Evolutionary conservation across 129 eudicot species (phyloP).

Genomic region (Apium graveolens): DNA sequence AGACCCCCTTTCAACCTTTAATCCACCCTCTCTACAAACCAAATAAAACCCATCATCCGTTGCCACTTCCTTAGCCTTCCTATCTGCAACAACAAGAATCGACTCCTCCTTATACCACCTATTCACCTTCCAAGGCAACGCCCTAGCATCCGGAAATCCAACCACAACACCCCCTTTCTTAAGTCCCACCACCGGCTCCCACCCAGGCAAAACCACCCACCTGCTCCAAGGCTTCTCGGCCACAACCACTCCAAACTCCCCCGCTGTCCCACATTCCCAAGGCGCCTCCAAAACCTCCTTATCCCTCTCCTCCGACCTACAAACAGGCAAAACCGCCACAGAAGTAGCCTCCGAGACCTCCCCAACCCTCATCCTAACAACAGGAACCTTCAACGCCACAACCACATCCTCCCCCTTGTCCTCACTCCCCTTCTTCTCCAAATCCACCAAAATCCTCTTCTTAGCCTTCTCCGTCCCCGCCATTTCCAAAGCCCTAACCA

Average conservation of each 20-base stretch:
- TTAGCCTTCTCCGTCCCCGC: conserved; percentile 45
- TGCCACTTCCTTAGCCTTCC: conserved; percentile 47
- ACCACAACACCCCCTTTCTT: conserved; percentile 71
- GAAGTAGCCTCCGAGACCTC: conserved; percentile 63
- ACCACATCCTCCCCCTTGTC: conserved; percentile 27
- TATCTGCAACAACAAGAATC: conserved; percentile 70
- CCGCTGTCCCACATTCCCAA: conserved; percentile 47
- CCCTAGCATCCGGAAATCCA: conserved; percentile 57
- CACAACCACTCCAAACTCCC: conserved; percentile 66
- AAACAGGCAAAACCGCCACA: conserved; percentile 69
- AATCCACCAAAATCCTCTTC: conserved; percentile 28
- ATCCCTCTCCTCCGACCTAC: conserved; percentile 43
- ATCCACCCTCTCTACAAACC: conserved; percentile 29
- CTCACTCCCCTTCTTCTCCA: conserved; percentile 45
- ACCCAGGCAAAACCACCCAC: conserved; percentile 83
- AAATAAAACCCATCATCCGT: conserved; percentile 60
- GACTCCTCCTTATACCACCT: conserved; percentile 61
- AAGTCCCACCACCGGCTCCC: conserved; percentile 57
- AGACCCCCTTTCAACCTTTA: conserved; percentile 65
- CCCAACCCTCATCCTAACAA: conserved; percentile 58
- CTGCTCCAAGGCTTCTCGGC: conserved; percentile 65
- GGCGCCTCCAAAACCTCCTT: conserved; percentile 59
- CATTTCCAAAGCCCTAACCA: conserved; percentile 47
- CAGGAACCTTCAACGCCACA: conserved; percentile 55
- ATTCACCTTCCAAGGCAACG: conserved; percentile 68